Conservation (phyloP, 129 eudicot species). For the Erigeron canadensis region DNA sequence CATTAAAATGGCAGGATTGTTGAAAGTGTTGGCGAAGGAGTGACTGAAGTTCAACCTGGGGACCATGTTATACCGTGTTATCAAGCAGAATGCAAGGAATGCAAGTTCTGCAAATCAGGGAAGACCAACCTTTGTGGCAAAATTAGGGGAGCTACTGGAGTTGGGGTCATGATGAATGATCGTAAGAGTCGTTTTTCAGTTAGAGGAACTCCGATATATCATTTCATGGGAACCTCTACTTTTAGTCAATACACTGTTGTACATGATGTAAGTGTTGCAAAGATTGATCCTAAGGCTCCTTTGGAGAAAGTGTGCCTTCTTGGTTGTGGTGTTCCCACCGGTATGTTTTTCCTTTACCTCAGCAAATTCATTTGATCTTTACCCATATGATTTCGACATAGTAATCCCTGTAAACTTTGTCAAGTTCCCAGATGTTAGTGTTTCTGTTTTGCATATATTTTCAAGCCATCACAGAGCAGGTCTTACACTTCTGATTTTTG, state of each 20-base stretch:
- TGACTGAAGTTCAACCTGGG: constrained; percentile 92
- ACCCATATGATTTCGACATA: not conserved
- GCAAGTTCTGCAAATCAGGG: constrained; percentile 97
- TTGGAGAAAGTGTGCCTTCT: constrained; percentile 86
- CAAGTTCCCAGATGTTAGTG: not conserved
- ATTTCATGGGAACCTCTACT: constrained; percentile 99
- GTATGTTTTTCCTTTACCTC: constrained; percentile 25
- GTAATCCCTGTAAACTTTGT: not conserved
- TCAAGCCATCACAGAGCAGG: not conserved
- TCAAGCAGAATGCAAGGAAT: constrained; percentile 96
- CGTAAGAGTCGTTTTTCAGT: constrained; percentile 92
- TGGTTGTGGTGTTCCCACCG: constrained; percentile 88
- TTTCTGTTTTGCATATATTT: not conserved
- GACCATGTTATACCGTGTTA: constrained; percentile 99
- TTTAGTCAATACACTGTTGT: constrained; percentile 98
- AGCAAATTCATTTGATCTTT: not conserved
- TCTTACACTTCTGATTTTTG: not conserved
- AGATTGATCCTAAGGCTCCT: constrained; percentile 23
- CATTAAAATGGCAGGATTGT: constrained; percentile 60
- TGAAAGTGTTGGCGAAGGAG: constrained; percentile 99
- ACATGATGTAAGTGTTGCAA: constrained; percentile 48
- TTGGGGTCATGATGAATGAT: constrained; percentile 95
- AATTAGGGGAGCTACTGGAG: constrained; percentile 97
- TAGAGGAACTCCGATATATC: constrained; percentile 90
- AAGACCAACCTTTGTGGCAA: constrained; percentile 99